Evolutionary conservation across 2,329 filamentous ascomycete genomes (phyloP).

Genomic region (Tricladium varicosporioides): DNA sequence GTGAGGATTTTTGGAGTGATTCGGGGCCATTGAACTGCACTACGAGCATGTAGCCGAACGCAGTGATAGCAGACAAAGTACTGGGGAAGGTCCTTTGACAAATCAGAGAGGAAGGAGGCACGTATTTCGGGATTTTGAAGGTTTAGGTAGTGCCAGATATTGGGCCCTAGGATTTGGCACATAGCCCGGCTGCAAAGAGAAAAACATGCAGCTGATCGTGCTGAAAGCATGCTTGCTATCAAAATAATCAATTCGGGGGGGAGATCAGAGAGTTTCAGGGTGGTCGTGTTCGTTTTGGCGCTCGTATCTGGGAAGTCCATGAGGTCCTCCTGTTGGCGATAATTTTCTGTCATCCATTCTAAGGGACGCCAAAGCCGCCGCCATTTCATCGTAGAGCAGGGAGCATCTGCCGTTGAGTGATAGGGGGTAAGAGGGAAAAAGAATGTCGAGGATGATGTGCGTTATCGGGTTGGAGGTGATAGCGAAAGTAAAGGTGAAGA

Average conservation of each 20-base stretch:
- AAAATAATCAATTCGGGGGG: conserved; percentile 8
- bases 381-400: not conserved
- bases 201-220: conserved; percentile 2
- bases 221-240: conserved; percentile 3
- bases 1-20: not conserved
- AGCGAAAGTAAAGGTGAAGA: not conserved
- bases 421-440: not conserved
- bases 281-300: conserved; percentile 3
- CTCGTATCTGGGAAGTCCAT: not conserved
- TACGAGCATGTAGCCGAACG: conserved; percentile 11
- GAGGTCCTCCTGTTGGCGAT: not conserved
- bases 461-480: not conserved
- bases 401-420: not conserved
- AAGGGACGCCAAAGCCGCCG: not conserved
- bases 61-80: conserved; percentile 16
- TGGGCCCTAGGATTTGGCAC: conserved; percentile 11
- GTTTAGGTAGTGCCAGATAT: conserved; percentile 8
- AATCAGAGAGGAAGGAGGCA: conserved; percentile 10
- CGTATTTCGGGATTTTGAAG: conserved; percentile 1
- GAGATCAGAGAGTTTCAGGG: conserved; percentile 2
- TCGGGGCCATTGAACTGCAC: conserved; percentile 14
- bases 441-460: not conserved
- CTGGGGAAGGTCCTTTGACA: conserved; percentile 15
- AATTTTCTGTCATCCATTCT: not conserved
- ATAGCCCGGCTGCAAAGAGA: conserved; percentile 4